Conservation (phyloP, 1,284 basidiomycete genomes). For the Ceratobasidium theobromae region DNA sequence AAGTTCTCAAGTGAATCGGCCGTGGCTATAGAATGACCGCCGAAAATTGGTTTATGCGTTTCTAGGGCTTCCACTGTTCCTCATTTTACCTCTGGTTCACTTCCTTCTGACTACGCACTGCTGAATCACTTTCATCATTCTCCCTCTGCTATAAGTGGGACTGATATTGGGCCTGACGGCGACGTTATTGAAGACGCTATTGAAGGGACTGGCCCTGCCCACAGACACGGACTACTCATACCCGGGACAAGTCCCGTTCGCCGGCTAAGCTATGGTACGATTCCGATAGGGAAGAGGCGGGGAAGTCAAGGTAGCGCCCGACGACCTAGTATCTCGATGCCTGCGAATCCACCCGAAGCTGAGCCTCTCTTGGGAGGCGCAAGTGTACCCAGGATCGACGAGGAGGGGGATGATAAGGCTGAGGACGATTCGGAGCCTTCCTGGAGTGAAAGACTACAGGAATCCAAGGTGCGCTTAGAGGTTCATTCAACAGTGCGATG, state of each 20-base stretch:
- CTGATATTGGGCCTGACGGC: slow-evolving; percentile 3
- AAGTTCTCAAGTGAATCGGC: background rate
- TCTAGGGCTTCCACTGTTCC: slow-evolving; percentile 23
- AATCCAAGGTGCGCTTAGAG: slow-evolving; percentile 11
- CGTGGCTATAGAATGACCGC: background rate
- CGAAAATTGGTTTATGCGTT: background rate
- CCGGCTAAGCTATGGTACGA: slow-evolving; percentile 25
- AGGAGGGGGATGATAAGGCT: slow-evolving; percentile 19
- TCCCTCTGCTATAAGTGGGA: background rate
- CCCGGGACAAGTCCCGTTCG: slow-evolving; percentile 19
- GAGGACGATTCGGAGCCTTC: slow-evolving; percentile 12
- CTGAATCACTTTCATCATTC: slow-evolving; percentile 23
- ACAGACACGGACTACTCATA: background rate
- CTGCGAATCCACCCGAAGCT: slow-evolving; percentile 20
- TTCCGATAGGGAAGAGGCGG: slow-evolving; percentile 22
- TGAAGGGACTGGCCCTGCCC: background rate
- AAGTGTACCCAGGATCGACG: slow-evolving; percentile 29
- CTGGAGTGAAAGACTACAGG: slow-evolving; percentile 29
- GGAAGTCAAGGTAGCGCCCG: slow-evolving; percentile 5
- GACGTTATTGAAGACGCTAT: background rate
- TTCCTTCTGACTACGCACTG: slow-evolving; percentile 26
- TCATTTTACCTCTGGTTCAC: slow-evolving; percentile 28
- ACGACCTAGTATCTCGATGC: slow-evolving; percentile 9
- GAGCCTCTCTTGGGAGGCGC: slow-evolving; percentile 25
- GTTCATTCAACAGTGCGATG: background rate